Conservation (phyloP, 345 rosid species). For the Lumnitzera racemosa region DNA sequence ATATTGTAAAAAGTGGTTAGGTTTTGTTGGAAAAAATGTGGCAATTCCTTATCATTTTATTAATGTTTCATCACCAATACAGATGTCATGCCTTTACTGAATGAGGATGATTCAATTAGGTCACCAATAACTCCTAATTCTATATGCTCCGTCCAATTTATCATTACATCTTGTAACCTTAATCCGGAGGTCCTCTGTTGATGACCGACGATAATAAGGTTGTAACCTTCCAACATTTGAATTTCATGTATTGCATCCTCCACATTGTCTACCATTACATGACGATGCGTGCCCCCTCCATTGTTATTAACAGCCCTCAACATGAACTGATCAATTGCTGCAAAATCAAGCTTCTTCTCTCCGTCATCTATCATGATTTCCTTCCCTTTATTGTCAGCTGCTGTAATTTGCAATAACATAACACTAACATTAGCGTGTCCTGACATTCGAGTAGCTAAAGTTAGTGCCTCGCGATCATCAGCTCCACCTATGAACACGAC, state of each 20-base stretch:
- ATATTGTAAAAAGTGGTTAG: no score
- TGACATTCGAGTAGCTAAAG: constrained; percentile 18
- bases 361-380: neutral
- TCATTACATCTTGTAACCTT: constrained; percentile 14
- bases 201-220: constrained; percentile 25
- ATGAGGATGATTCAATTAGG: constrained; percentile 21
- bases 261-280: neutral
- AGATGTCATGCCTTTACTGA: constrained; percentile 11
- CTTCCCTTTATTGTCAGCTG: neutral
- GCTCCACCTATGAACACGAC: constrained; percentile 23
- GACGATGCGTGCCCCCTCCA: neutral
- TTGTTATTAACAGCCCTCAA: neutral
- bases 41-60: neutral
- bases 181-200: neutral
- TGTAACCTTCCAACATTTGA: constrained; percentile 3
- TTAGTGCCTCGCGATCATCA: constrained; percentile 28
- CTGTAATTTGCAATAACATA: constrained; percentile 7
- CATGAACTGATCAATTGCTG: constrained; percentile 10
- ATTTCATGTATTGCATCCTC: constrained; percentile 13
- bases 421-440: constrained; percentile 10
- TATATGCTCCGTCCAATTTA: constrained; percentile 17
- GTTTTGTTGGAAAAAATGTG: no score
- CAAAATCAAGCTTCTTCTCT: constrained; percentile 12
- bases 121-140: constrained; percentile 35
- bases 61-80: constrained; percentile 23